Evolutionary conservation across 164 flowering plant species (phyloP).

Genomic region (Platanus orientalis): DNA sequence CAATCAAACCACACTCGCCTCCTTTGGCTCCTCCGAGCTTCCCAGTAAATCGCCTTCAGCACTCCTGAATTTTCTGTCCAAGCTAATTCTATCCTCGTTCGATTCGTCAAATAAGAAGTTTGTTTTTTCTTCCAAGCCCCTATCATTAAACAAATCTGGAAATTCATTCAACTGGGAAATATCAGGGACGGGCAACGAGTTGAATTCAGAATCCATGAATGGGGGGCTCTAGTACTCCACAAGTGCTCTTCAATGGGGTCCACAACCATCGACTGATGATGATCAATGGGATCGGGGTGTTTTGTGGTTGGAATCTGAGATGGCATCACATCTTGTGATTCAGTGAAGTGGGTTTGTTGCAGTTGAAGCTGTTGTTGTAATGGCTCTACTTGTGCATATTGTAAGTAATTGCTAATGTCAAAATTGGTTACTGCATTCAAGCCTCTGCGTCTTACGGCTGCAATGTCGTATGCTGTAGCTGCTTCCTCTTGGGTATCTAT

Average conservation of each 20-base stretch:
- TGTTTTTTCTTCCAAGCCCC: constrained; percentile 49
- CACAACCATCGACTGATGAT: constrained; percentile 9
- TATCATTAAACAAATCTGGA: constrained; percentile 31
- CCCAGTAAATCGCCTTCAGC: constrained; percentile 10
- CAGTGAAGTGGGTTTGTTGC: constrained; percentile 6
- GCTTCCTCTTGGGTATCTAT: constrained; percentile 39
- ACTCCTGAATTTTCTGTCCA: constrained; percentile 8
- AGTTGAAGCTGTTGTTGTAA: neutral
- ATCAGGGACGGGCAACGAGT: constrained; percentile 25
- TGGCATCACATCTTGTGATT: neutral
- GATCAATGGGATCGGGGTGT: neutral
- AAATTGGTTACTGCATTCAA: constrained; percentile 36
- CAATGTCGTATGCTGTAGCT: constrained; percentile 33
- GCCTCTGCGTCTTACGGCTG: constrained; percentile 35
- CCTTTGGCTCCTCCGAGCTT: constrained; percentile 7
- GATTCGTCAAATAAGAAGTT: constrained; percentile 36
- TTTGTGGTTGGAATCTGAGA: constrained; percentile 8
- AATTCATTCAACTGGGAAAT: constrained; percentile 26
- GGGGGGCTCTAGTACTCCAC: constrained; percentile 24
- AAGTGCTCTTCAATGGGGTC: constrained; percentile 26
- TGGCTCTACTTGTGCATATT: neutral
- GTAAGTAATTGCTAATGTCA: constrained; percentile 25
- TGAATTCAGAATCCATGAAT: constrained; percentile 22
- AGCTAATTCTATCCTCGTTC: constrained; percentile 5
- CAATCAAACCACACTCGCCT: no score